Evolutionary conservation across 768 basidiomycete genomes (phyloP).

Genomic region (Trametes cinnabarina): DNA sequence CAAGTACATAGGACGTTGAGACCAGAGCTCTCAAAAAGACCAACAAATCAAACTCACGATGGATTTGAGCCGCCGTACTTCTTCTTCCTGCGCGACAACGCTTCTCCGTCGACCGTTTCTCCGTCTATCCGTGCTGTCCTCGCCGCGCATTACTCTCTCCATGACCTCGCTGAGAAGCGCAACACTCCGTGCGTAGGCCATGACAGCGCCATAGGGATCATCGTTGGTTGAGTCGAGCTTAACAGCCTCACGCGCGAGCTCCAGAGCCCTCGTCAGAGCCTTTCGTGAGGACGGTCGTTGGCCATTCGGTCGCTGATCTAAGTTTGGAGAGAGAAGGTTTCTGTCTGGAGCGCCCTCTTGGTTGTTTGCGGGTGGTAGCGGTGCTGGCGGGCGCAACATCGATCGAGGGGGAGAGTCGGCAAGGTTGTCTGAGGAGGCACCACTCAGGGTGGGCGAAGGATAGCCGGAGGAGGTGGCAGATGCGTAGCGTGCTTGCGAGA

Average conservation of each 20-base stretch:
- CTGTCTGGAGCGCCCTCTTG: slow-evolving; percentile 46
- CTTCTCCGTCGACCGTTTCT: slow-evolving; percentile 66
- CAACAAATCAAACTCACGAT: slow-evolving; percentile 58
- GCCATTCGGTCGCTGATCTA: slow-evolving; percentile 39
- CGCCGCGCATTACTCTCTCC: slow-evolving; percentile 84
- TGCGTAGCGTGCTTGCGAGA: slow-evolving; percentile 52
- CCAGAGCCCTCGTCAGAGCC: slow-evolving; percentile 81
- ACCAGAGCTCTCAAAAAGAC: neutral
- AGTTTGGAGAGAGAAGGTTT: slow-evolving; percentile 41
- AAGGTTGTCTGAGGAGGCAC: slow-evolving; percentile 46
- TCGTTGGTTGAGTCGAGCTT: slow-evolving; percentile 85
- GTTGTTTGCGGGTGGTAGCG: slow-evolving; percentile 23
- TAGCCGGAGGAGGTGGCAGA: slow-evolving; percentile 27
- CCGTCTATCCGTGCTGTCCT: slow-evolving; percentile 74
- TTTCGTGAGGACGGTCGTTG: slow-evolving; percentile 78
- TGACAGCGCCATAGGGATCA: slow-evolving; percentile 84
- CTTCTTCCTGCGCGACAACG: slow-evolving; percentile 88
- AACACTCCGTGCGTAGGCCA: slow-evolving; percentile 85
- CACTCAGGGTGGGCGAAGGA: slow-evolving; percentile 21
- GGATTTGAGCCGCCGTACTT: slow-evolving; percentile 79
- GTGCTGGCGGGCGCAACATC: slow-evolving; percentile 35
- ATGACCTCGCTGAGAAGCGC: slow-evolving; percentile 87
- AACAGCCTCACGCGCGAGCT: slow-evolving; percentile 87
- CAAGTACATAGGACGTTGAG: neutral
- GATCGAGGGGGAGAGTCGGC: slow-evolving; percentile 59